Base-by-base conservation (phyloP, 805 yeast genomes). In the Kazachstania psychrophila region DNA sequence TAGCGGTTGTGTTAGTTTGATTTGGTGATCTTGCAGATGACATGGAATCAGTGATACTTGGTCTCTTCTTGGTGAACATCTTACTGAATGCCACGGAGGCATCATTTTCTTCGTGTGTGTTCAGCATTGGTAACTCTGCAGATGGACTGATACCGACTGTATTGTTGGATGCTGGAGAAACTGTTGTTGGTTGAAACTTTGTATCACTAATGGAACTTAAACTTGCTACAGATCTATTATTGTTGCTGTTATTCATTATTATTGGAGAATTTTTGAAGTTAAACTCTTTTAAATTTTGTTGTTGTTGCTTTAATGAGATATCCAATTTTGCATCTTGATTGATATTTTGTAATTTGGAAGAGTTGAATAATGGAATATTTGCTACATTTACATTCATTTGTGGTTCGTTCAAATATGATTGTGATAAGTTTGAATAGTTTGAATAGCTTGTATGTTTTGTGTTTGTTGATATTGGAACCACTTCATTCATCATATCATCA, bases 41-140 rank as follows among this genome's bases (percentile, higher is more conserved):
- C 46, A 46, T 51, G 41, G 63, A 54, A 43, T 52, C 55, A 43
- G 46, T 47, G 33, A 56, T 54, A 37, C 52, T 54, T 31, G 57
- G 45, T 38, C 55, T 46, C 39, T 52, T 48, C n/a, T 54, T 12
- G 12, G 35, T 47, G 37, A 57, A 55, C 47, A 58, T 47, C 36
- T 56, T 58, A 36, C 55, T 55, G 31, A 58, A 58, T 38, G 61
- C 63, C 20, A 57, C 47, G 6, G 62, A 54, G 4, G 63, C 63
- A 43, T 58, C 63, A 41, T 58, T 58, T 30, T 57, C 62, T 37
- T 56, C 37, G 5, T 30, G 24, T 25, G 7, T 7, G n/a, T 30
- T 30, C 12, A 22, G n/a, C 5, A 20, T 30, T 20, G 33, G 33
- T n/a, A 19, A 20, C 12, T 30, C 8, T 6, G 23, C 11, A 9